phyloP scores from a whole-genome alignment of 805 yeast genomes.

The Naumovozyma baii region DNA sequence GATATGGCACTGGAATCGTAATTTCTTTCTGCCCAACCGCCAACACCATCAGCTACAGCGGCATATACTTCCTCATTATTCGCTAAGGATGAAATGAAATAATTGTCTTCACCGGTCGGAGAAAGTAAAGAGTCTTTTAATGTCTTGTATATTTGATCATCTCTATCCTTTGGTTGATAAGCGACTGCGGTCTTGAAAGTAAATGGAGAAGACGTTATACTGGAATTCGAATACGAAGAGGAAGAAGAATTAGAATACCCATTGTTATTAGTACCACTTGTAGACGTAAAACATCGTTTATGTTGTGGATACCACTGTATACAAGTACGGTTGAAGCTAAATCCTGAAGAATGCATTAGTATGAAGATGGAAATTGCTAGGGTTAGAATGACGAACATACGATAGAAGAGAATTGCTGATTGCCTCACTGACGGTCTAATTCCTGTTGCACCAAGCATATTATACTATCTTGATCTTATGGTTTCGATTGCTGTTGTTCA shows the following conservation, averaged over 20 bases:
- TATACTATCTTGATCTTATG: neutral
- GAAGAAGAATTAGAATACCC: slow-evolving; percentile 1
- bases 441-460: slow-evolving; percentile 10
- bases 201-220: slow-evolving; percentile 15
- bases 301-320: neutral
- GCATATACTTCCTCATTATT: slow-evolving; percentile 35
- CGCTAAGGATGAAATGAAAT: slow-evolving; percentile 35
- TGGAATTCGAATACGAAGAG: slow-evolving; percentile 2
- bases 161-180: slow-evolving; percentile 64
- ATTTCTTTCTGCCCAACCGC: slow-evolving; percentile 93
- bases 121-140: slow-evolving; percentile 35
- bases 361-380: neutral
- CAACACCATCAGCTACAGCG: slow-evolving; percentile 96
- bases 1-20: slow-evolving; percentile 83
- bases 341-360: neutral
- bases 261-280: neutral
- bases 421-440: slow-evolving; percentile 4
- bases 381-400: neutral
- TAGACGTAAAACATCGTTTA: neutral
- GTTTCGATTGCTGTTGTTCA: neutral
- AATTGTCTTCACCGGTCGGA: slow-evolving; percentile 73
- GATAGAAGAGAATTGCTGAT: neutral
- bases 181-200: slow-evolving; percentile 56
- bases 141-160: slow-evolving; percentile 35
- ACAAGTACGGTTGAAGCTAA: neutral